A percentile compares a stretch with the other conserved stretches of the same genome.
phyloP scores from a whole-genome alignment of 768 basidiomycete genomes.

The Mycena vitilis region DNA sequence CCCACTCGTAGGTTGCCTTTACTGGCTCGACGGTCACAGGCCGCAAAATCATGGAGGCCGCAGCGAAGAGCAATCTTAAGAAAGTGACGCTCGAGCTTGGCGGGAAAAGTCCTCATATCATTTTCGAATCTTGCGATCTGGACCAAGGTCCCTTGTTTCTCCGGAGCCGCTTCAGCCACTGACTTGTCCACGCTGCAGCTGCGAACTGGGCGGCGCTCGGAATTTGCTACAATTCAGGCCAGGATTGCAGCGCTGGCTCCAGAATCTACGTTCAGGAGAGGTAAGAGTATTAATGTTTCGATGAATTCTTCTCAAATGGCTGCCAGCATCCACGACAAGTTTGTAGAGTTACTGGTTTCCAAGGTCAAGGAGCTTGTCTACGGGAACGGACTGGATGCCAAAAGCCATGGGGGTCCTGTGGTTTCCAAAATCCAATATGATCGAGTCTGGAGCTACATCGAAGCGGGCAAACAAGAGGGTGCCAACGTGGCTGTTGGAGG shows the following conservation, averaged over 20 bases:
- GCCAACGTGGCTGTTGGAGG: slow-evolving; percentile 87
- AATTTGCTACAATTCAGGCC: slow-evolving; percentile 90
- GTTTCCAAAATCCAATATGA: slow-evolving; percentile 90
- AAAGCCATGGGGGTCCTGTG: slow-evolving; percentile 83
- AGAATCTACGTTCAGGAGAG: slow-evolving; percentile 87
- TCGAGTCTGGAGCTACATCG: slow-evolving; percentile 89
- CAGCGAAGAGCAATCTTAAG: slow-evolving; percentile 94
- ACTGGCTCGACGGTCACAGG: slow-evolving; percentile 88
- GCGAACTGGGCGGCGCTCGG: slow-evolving; percentile 90
- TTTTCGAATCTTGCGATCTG: slow-evolving; percentile 92
- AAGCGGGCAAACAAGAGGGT: slow-evolving; percentile 85
- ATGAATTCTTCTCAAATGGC: not conserved
- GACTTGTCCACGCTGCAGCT: slow-evolving; percentile 53
- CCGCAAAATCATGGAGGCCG: slow-evolving; percentile 90
- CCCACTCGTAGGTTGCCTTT: slow-evolving; percentile 66
- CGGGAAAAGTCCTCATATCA: slow-evolving; percentile 89
- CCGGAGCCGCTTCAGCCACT: not conserved
- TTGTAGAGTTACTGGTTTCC: slow-evolving; percentile 71
- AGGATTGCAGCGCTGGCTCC: slow-evolving; percentile 94
- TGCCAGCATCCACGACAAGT: slow-evolving; percentile 81
- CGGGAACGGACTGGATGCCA: slow-evolving; percentile 85
- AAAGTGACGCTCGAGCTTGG: slow-evolving; percentile 96
- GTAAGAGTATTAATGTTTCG: slow-evolving; percentile 2
- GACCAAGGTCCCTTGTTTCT: slow-evolving; percentile 74
- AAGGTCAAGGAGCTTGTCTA: slow-evolving; percentile 79